Percentiles rank a stretch among this genome's conserved stretches.
phyloP scores from a whole-genome alignment of 352 stramenopile genomes.

The Phytophthora ohioensis region DNA sequence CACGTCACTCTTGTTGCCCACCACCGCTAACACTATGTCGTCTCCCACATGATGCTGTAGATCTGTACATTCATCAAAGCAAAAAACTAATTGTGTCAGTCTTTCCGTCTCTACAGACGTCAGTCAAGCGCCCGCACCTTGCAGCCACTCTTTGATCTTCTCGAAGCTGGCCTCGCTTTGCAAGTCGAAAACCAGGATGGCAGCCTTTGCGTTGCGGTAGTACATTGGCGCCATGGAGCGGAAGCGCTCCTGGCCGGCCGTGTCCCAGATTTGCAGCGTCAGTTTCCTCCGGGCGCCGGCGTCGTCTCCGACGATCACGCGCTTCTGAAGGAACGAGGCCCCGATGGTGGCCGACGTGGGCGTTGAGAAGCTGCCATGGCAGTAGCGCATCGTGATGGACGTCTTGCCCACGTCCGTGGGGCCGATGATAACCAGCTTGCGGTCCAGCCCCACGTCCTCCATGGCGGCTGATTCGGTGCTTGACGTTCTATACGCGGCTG shows the following conservation, averaged over 20 bases:
- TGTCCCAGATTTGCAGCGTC: constrained; percentile 91
- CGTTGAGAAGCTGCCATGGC: constrained; percentile 86
- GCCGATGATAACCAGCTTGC: constrained; percentile 91
- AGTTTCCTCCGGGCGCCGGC: constrained; percentile 68
- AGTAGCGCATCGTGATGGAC: constrained; percentile 91
- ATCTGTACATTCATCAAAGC: constrained; percentile 44
- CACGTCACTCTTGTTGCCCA: constrained; percentile 88
- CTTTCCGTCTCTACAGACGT: not conserved
- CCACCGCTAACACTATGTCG: constrained; percentile 84
- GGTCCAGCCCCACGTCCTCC: constrained; percentile 89
- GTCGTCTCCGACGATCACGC: constrained; percentile 72
- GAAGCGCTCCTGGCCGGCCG: constrained; percentile 63
- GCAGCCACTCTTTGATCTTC: constrained; percentile 89
- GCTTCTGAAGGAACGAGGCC: constrained; percentile 89
- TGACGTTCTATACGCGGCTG: constrained; percentile 4
- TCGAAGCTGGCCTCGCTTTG: constrained; percentile 81
- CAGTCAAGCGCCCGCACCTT: constrained; percentile 43
- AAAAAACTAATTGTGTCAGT: constrained; percentile 8
- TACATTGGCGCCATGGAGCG: constrained; percentile 92
- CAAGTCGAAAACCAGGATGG: constrained; percentile 89
- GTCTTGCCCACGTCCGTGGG: constrained; percentile 91
- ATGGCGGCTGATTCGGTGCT: constrained; percentile 43
- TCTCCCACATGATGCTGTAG: constrained; percentile 80
- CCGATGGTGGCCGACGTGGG: constrained; percentile 88
- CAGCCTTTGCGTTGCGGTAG: constrained; percentile 90